These are phyloP conservation scores for Trichoderma atroviride DNA, from an alignment of 2,329 filamentous ascomycete genomes.

Conservation along the genomic window DNA sequence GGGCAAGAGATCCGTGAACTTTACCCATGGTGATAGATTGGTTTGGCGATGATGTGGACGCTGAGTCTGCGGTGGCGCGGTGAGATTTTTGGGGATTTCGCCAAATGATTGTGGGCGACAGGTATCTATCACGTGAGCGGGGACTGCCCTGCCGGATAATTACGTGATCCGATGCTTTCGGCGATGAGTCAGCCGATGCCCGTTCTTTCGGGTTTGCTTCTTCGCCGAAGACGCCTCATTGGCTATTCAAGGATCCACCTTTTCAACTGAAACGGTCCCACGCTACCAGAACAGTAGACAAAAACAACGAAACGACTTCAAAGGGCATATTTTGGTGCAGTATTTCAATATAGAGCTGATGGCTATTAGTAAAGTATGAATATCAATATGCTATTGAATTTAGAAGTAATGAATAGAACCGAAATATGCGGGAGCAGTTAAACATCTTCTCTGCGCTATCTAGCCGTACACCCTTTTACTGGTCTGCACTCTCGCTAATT, in stretches of 20 bases:
- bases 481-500: background rate
- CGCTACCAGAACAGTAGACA: background rate
- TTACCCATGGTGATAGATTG: constrained; percentile 74
- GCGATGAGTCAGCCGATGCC: background rate
- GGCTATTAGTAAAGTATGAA: no score
- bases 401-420: no score
- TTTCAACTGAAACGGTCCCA: background rate
- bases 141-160: constrained; percentile 42
- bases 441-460: background rate
- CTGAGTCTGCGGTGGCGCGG: constrained; percentile 37
- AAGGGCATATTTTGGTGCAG: background rate
- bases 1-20: constrained; percentile 91
- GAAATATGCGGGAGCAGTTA: no score
- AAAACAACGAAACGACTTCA: background rate
- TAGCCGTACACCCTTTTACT: background rate
- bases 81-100: constrained; percentile 44
- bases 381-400: no score
- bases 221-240: background rate
- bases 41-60: constrained; percentile 44
- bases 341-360: no score
- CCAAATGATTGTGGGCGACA: constrained; percentile 44
- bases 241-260: background rate
- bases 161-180: background rate
- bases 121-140: constrained; percentile 44
- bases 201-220: background rate